These are phyloP conservation scores for Pulveroboletus frians DNA, from an alignment of 768 basidiomycete species.

Conservation along the genomic window DNA sequence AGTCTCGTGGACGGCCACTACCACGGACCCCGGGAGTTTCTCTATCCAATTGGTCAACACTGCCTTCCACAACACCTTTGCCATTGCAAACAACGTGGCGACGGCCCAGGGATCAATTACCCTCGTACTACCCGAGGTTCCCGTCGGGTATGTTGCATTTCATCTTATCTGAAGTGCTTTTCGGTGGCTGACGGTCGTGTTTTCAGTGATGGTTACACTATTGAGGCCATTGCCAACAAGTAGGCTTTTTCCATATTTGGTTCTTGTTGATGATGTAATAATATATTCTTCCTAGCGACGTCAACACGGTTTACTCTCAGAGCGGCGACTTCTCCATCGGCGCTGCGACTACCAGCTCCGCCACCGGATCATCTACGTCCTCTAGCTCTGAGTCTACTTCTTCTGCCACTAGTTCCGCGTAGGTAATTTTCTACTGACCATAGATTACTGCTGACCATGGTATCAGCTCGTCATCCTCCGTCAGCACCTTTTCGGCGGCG, in stretches of 20 bases:
- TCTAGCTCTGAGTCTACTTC: background rate
- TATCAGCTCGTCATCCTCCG: background rate
- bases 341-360: slow-evolving; percentile 5
- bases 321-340: slow-evolving; percentile 42
- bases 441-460: background rate
- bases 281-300: slow-evolving; percentile 29
- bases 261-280: background rate
- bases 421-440: background rate
- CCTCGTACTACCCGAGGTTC: slow-evolving; percentile 44
- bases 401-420: slow-evolving; percentile 5
- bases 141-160: slow-evolving; percentile 33
- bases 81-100: slow-evolving; percentile 51
- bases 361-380: slow-evolving; percentile 12
- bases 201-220: slow-evolving; percentile 42
- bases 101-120: slow-evolving; percentile 32
- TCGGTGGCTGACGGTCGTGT: background rate
- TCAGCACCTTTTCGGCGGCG: background rate
- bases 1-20: slow-evolving; percentile 41
- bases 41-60: slow-evolving; percentile 45
- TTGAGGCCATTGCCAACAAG: slow-evolving; percentile 43
- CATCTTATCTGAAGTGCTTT: background rate
- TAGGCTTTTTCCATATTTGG: slow-evolving; percentile 11
- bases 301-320: slow-evolving; percentile 39
- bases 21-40: slow-evolving; percentile 40
- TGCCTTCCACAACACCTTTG: slow-evolving; percentile 48